phyloP scores from a whole-genome alignment of 768 basidiomycete species.

The Tulasnella sp. region DNA sequence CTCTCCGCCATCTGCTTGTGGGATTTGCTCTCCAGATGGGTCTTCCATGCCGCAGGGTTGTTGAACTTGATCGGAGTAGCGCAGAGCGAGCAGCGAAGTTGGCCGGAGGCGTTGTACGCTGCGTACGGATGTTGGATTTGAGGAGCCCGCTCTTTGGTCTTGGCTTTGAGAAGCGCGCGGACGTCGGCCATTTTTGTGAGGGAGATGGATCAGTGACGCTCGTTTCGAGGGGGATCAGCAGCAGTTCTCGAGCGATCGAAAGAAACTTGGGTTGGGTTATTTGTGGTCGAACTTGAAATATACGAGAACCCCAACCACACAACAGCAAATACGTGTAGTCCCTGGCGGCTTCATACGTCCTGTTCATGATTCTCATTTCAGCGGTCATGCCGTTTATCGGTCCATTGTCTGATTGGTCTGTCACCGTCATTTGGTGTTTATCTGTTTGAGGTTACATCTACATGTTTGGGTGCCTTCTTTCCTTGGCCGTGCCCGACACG shows the following conservation, averaged over 20 bases:
- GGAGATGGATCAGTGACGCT: too few species aligned
- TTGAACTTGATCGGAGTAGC: conserved; percentile 41
- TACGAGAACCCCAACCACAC: not conserved
- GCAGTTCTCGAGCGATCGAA: too few species aligned
- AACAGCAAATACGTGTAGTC: not conserved
- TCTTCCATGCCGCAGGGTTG: conserved; percentile 75
- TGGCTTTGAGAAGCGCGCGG: conserved; percentile 72
- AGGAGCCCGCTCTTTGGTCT: conserved; percentile 49
- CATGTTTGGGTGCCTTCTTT: too few species aligned
- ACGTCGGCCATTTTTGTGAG: conserved; percentile 52
- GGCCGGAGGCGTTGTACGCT: conserved; percentile 50
- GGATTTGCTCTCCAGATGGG: conserved; percentile 69
- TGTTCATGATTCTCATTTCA: too few species aligned
- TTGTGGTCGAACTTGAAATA: not conserved
- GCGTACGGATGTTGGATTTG: conserved; percentile 65
- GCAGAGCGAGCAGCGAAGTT: conserved; percentile 60
- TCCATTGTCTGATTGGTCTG: too few species aligned
- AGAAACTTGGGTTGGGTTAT: not conserved
- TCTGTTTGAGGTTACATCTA: too few species aligned
- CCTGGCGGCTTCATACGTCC: too few species aligned
- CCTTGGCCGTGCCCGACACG: too few species aligned
- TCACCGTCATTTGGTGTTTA: too few species aligned
- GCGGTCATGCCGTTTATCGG: too few species aligned
- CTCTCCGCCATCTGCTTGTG: conserved; percentile 59
- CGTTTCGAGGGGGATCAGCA: not conserved